These are phyloP conservation scores for Microdochium bolleyi DNA, from an alignment of 2,329 filamentous ascomycete genomes.

Conservation along the genomic window DNA sequence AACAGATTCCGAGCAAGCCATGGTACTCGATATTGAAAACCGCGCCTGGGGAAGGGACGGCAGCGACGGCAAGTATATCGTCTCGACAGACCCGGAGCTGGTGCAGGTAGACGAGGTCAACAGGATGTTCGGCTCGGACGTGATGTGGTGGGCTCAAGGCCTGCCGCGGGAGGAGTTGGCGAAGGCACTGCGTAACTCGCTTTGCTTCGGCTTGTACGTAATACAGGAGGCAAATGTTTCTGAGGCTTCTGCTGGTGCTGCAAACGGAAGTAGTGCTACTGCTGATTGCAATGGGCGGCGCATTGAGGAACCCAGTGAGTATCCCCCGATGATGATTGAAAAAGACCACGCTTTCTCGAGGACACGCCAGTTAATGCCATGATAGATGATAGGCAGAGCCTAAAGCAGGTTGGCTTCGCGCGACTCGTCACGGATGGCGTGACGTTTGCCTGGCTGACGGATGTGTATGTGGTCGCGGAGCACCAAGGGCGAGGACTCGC, in stretches of 20 bases:
- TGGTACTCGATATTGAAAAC: not conserved
- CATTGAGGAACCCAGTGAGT: too few relatives aligned
- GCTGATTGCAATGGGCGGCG: not conserved
- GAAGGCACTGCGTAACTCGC: slow-evolving; percentile 46
- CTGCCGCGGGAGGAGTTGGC: slow-evolving; percentile 38
- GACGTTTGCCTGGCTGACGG: slow-evolving; percentile 59
- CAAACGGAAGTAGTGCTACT: not conserved
- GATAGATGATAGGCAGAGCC: slow-evolving; percentile 6
- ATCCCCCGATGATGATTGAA: too few relatives aligned
- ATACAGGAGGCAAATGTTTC: slow-evolving; percentile 19
- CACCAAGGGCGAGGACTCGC: slow-evolving; percentile 44
- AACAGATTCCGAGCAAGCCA: not conserved
- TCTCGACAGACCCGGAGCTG: slow-evolving; percentile 52
- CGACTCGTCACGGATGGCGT: slow-evolving; percentile 63
- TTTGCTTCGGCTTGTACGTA: slow-evolving; percentile 52
- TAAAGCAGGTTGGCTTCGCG: slow-evolving; percentile 41
- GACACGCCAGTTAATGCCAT: not conserved
- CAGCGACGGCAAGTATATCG: slow-evolving; percentile 39
- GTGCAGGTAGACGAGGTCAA: slow-evolving; percentile 48
- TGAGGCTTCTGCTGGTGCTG: slow-evolving; percentile 3
- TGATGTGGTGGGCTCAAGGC: slow-evolving; percentile 53
- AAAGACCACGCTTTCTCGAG: too few relatives aligned
- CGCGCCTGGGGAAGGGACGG: not conserved
- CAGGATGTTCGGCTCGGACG: slow-evolving; percentile 44
- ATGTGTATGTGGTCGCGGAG: slow-evolving; percentile 43